A percentile compares a stretch with the other conserved stretches of the same genome.
Conservation (phyloP, 257 asterid genomes). For the Primulina huaijiensis region DNA sequence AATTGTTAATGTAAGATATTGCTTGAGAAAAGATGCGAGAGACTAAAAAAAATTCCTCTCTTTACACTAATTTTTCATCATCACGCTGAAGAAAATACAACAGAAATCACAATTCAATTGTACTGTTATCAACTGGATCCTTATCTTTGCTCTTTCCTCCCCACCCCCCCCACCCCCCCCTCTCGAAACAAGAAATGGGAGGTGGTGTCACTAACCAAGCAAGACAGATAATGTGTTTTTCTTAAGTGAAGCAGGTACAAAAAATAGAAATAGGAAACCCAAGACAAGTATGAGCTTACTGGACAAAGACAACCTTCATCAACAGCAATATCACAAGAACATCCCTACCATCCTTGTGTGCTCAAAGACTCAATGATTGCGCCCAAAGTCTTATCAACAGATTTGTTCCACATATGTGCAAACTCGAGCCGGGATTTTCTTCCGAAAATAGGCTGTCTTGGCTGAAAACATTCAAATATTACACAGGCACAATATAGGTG, state of each 20-base stretch:
- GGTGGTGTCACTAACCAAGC: not conserved
- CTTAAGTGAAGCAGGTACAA: not conserved
- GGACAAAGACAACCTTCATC: constrained; percentile 11
- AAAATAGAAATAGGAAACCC: constrained; percentile 4
- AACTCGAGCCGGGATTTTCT: constrained; percentile 38
- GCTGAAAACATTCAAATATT: constrained; percentile 27
- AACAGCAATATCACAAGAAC: constrained; percentile 8
- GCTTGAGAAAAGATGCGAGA: constrained; percentile 4
- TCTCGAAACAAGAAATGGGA: not conserved
- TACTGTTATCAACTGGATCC: not conserved
- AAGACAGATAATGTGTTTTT: not conserved
- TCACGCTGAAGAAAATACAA: not conserved
- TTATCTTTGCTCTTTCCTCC: too few relatives aligned
- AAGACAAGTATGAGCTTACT: constrained; percentile 7
- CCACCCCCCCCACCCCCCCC: not conserved
- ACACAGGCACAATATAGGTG: not conserved
- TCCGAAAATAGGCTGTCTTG: constrained; percentile 45
- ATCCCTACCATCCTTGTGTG: constrained; percentile 56
- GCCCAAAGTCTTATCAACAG: constrained; percentile 50
- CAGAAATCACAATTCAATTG: not conserved
- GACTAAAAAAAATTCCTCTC: not conserved
- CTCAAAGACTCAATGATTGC: constrained; percentile 44
- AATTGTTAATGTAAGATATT: constrained; percentile 8
- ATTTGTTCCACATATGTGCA: constrained; percentile 50
- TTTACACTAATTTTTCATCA: not conserved